Conservation (phyloP, 441 rosid species). For the Croton setiger region DNA sequence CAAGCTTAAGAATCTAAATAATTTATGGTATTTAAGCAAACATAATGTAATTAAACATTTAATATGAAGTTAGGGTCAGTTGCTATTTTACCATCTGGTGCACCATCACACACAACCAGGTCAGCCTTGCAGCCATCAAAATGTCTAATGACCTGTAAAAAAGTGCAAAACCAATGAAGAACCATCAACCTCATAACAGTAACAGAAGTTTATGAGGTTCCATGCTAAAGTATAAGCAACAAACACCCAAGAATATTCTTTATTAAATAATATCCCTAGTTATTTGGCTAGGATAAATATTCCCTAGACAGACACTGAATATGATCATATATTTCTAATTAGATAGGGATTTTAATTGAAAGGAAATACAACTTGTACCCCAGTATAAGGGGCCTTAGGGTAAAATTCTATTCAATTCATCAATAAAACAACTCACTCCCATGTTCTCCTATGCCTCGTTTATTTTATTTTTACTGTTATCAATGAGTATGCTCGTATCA, state of each 20-base stretch:
- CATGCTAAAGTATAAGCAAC: not conserved
- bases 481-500: not conserved
- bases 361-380: too few relatives aligned
- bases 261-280: too few relatives aligned
- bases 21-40: not conserved
- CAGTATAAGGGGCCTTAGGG: too few relatives aligned
- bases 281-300: too few relatives aligned
- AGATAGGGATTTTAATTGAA: too few relatives aligned
- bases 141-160: slow-evolving; percentile 81
- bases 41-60: not conserved
- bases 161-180: slow-evolving; percentile 3
- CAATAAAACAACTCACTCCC: too few relatives aligned
- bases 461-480: too few relatives aligned
- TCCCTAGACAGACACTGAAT: too few relatives aligned
- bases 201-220: not conserved
- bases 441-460: too few relatives aligned
- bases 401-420: too few relatives aligned
- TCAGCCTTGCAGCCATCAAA: slow-evolving; percentile 98
- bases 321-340: too few relatives aligned
- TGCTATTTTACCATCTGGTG: slow-evolving; percentile 82
- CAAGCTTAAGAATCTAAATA: slow-evolving; percentile 16
- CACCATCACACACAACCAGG: slow-evolving; percentile 97
- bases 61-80: slow-evolving; percentile 10
- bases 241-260: too few relatives aligned
- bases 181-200: slow-evolving; percentile 6